Evolutionary conservation across 2,329 filamentous ascomycete genomes (phyloP), one percentile per base, ranked within the genome.

Genomic region (Aspergillus sp.): DNA sequence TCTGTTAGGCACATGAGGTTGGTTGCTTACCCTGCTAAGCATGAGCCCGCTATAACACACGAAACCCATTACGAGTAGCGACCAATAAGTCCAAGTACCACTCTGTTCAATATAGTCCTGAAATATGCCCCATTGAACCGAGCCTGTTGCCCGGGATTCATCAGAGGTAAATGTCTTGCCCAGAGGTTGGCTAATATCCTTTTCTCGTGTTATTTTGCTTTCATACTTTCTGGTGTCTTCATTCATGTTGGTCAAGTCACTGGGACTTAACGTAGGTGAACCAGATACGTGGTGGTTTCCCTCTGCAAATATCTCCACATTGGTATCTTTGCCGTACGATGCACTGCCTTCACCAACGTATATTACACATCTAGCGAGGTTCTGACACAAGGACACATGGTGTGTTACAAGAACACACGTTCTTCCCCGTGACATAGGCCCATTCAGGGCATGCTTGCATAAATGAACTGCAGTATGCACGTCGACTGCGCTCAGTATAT

Each of bases 361-460:
- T 5, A 14, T 42, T 42, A 42, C 36, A 42, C 12, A 42, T 6
- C 1, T n/a, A 42, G 36, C 36, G 36, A 6, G 10, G 36, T n/a
- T 79, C 61, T 88, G 81, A 62, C 86, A 88, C 2, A 92, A 81
- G 6, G 84, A 84, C 18, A 91, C 86, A 65, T 92, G 90, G 69
- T 94, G 90, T 0, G 90, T 94, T 20, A 91, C 90, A 6, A 94
- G 77, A 50, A 94, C 90, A 31, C 90, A 80, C 1, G 90, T 94
- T 58, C 90, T 79, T 0, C 86, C 87, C 32, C 80, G 72, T 61
- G 87, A 87, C 14, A 93, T 81, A 47, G 88, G 82, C 6, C 90
- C 90, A 2, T 83, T 87, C 5, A 93, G 79, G 63, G 88, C 91
- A 59, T 90, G 84, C 63, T 92, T 88, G 64, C 90, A 91, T 56